Percentiles rank a stretch among this genome's conserved stretches.
These are phyloP conservation scores for Fusarium gaditjirri DNA, from an alignment of 2,329 filamentous ascomycete species.

Conservation along the genomic window DNA sequence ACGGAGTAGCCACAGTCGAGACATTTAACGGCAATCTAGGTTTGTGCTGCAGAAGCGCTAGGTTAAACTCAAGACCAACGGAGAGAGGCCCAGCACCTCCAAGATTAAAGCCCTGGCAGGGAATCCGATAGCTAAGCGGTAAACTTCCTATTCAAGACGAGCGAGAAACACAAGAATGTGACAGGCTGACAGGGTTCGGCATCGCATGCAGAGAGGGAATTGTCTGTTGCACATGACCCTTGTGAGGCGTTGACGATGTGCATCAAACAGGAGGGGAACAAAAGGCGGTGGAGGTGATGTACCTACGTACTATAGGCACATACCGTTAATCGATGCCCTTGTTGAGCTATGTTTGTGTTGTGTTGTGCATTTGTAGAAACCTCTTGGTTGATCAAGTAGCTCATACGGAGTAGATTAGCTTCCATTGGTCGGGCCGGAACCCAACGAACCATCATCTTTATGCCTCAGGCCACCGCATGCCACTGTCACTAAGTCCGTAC, in stretches of 20 bases:
- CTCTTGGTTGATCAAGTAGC: constrained; percentile 14
- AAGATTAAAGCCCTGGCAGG: constrained; percentile 1
- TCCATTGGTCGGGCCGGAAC: constrained; percentile 17
- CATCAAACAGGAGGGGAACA: constrained; percentile 6
- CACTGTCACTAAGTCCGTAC: constrained; percentile 7
- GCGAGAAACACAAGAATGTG: constrained; percentile 11
- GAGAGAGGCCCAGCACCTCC: constrained; percentile 21
- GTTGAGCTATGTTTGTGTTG: neutral
- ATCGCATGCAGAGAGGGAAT: constrained; percentile 15
- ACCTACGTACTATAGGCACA: neutral
- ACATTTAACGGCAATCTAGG: neutral
- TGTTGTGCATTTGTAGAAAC: constrained; percentile 17
- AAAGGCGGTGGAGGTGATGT: constrained; percentile 36
- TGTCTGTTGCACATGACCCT: constrained; percentile 36
- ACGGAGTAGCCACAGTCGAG: neutral
- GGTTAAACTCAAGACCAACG: neutral
- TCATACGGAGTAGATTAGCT: neutral
- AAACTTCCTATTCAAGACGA: constrained; percentile 9
- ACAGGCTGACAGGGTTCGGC: constrained; percentile 15
- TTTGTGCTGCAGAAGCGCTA: neutral
- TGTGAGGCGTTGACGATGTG: constrained; percentile 30
- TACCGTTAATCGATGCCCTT: constrained; percentile 14
- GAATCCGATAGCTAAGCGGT: neutral
- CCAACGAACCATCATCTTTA: neutral
- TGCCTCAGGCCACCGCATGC: constrained; percentile 19